Evolutionary conservation across 805 yeast species (phyloP).

Genomic region (Candida xiaguanensis): DNA sequence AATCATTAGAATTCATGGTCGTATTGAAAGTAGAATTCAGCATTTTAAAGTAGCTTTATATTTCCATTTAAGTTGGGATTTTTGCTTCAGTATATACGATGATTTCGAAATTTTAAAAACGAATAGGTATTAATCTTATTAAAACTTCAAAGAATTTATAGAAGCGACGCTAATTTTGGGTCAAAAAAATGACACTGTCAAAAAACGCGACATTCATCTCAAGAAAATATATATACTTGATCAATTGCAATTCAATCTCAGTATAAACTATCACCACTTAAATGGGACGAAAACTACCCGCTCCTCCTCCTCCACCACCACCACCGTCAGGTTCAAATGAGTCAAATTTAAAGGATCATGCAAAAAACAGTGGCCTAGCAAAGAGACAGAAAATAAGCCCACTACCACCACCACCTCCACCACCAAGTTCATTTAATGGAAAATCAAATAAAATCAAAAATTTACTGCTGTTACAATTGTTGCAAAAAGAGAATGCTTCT

Average conservation of each 20-base stretch:
- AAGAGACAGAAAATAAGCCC: constrained; percentile 1
- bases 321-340: constrained; percentile 1
- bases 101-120: not conserved
- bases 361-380: not conserved
- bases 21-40: not conserved
- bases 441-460: too few relatives aligned
- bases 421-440: too few relatives aligned
- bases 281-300: constrained; percentile 20
- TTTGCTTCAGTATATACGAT: not conserved
- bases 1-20: not conserved
- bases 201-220: not conserved
- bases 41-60: not conserved
- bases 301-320: constrained; percentile 37
- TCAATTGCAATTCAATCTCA: not conserved
- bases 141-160: too few relatives aligned
- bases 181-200: not conserved
- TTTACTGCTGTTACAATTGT: too few relatives aligned
- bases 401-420: constrained; percentile 12
- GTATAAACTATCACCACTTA: not conserved
- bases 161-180: not conserved
- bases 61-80: not conserved
- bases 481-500: too few relatives aligned
- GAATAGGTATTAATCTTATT: too few relatives aligned
- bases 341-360: constrained; percentile 9
- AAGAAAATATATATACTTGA: not conserved